Base-by-base conservation (phyloP, 345 rosid species). In the Salix exigua region DNA sequence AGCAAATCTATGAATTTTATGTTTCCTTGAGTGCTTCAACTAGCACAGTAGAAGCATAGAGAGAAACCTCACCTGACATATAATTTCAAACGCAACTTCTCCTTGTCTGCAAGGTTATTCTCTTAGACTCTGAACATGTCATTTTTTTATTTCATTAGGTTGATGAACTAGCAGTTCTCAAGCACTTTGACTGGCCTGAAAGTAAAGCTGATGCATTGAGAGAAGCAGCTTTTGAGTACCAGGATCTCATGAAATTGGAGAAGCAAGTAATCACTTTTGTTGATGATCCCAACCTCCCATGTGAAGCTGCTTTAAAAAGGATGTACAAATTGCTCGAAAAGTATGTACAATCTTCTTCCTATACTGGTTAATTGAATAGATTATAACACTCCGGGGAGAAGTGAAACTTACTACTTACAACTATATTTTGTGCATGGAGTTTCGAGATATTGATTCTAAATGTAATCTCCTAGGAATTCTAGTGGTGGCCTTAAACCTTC, bases 151-250 rank as follows among this genome's bases (percentile, higher is more conserved):
- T 63, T 76, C 63, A 11, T 18, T 77, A 92, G 99, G 99, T 93
- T 80, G 99, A 96, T 82, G 98, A 96, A 80, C 88, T 97, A 74
- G 98, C 98, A 51, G 99, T 96, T 66, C 92, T 96, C 78, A 96
- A 96, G 89, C 99, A 96, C 86, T 96, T 96, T 77, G 98, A 96
- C 38, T 96, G 99, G 97, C 99, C 99, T 70, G 98, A 96, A 88
- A 91, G 97, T 73, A 96, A 96, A 85, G 98, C 98, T 71, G 98
- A 96, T 81, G 98, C 97, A 25, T 76, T 93, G 81, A 84, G 99
- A 83, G 98, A 92, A 87, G 98, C 99, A 63, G 91, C 97, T 42
- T 96, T 96, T 78, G 99, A 96, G 79, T 93, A 92, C 84, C 98
- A 92, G 88, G 99, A 96, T 85, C 88, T 96, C 66, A 79, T 87